Evolutionary conservation across 345 rosid species (phyloP), one percentile per base, ranked within the genome.

Genomic region (Viola odorata): DNA sequence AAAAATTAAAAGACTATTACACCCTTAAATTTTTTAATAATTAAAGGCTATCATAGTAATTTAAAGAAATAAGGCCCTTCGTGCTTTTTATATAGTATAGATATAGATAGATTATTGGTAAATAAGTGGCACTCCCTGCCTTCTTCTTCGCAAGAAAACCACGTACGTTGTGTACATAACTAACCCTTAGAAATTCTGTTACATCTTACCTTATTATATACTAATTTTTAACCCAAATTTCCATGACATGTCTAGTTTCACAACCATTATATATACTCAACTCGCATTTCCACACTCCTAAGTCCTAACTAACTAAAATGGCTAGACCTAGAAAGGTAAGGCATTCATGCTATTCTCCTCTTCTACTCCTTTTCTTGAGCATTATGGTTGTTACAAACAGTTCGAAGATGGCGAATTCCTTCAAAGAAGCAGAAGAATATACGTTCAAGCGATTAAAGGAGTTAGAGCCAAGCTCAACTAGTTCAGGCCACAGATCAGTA

Each of bases 401-500:
- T 13, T 13, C 45, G 15, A 23, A 51, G 1, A 12, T 61, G 37
- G 58, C 38, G 8, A 11, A 4, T 44, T 14, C 49, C 11, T 38
- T 50, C 48, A 14, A 50, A 41, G 57, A 8, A 5, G 9, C 57
- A 41, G 23, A 39, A 50, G 10, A 9, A 0, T 12, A 3, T 60
- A 60, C 60, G 5, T 13, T 8, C 39, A 12, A 57, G 12, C 44
- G 50, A 6, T 23, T 54, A 40, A 67, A 59, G 65, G 32, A 53
- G 4, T 80, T 82, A 0, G 78, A 82, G 12, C 78, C 84, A 3
- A 77, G 78, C 58, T 58, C 55, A 0, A 14, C 62, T 5, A 79
- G 75, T 45, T 78, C 70, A 4, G 77, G 80, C 3, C 78, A 70
- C 62, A 57, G 62, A 54, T n/a, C 47, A 4, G 9, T 1, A 12